A percentile compares a stretch with the other conserved stretches of the same genome.
Evolutionary conservation across 441 rosid genomes (phyloP).

Genomic region (Croton setiger): DNA sequence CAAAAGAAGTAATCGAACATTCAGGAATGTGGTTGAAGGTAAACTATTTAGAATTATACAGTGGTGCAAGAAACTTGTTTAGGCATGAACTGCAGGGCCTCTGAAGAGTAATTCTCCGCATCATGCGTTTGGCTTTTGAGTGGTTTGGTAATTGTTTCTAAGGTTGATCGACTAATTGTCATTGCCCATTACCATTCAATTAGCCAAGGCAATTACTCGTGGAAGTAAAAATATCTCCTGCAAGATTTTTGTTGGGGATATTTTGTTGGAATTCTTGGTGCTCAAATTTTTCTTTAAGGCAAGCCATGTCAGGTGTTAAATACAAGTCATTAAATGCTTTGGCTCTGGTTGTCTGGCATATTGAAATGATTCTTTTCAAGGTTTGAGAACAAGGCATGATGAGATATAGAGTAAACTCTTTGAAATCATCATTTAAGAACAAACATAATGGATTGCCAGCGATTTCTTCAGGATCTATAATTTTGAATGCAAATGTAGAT

Average conservation of each 20-base stretch:
- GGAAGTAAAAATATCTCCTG: background rate
- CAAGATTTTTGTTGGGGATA: background rate
- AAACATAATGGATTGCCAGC: background rate
- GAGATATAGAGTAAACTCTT: background rate
- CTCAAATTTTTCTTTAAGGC: background rate
- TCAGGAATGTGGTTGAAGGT: conserved; percentile 38
- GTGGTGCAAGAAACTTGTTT: conserved; percentile 73
- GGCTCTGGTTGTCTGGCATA: background rate
- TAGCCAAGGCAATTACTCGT: background rate
- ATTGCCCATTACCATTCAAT: conserved; percentile 8
- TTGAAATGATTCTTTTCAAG: conserved; percentile 2
- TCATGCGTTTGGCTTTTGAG: conserved; percentile 18
- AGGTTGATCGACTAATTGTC: conserved; percentile 6
- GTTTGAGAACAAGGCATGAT: conserved; percentile 12
- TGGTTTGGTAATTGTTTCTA: background rate
- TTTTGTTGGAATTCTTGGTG: background rate
- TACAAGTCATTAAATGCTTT: background rate
- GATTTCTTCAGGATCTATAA: conserved; percentile 9
- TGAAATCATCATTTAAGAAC: background rate
- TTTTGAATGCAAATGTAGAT: conserved; percentile 9
- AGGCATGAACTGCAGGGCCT: conserved; percentile 19
- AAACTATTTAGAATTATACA: conserved; percentile 42
- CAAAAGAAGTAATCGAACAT: conserved; percentile 57
- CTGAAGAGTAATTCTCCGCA: conserved; percentile 6
- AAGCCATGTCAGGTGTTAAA: conserved; percentile 1